Conservation (phyloP, 176 grass and related monocot species). For the Metroxylon sagu region DNA sequence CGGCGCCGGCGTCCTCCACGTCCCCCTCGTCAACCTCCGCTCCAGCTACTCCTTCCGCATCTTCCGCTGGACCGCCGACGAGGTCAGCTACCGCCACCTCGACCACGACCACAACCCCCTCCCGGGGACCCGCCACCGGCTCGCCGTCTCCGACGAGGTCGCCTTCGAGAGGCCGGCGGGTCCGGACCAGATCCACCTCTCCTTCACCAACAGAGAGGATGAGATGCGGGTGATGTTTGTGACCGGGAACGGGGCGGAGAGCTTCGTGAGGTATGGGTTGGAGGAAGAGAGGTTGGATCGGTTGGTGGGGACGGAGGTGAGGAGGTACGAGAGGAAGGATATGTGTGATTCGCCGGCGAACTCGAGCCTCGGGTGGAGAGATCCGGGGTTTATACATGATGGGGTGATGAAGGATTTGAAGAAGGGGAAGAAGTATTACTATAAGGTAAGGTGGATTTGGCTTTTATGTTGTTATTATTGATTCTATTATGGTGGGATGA, state of each 20-base stretch:
- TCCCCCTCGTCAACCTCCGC: conserved; percentile 64
- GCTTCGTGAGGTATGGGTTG: conserved; percentile 62
- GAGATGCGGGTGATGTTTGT: conserved; percentile 94
- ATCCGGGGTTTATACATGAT: conserved; percentile 93
- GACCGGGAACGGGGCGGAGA: conserved; percentile 40
- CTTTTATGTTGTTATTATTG: too few species aligned
- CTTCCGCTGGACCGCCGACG: conserved; percentile 68
- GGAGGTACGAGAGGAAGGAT: conserved; percentile 67
- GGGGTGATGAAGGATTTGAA: conserved; percentile 69
- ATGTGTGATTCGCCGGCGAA: conserved; percentile 86
- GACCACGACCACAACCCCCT: conserved; percentile 79
- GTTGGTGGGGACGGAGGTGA: conserved; percentile 52
- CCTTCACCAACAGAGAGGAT: conserved; percentile 60
- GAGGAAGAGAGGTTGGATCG: conserved; percentile 20
- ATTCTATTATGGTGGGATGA: too few species aligned
- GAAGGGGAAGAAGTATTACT: conserved; percentile 67
- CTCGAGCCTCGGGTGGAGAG: conserved; percentile 65
- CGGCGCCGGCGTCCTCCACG: conserved; percentile 42
- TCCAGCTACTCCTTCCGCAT: conserved; percentile 73
- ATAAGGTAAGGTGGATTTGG: conserved; percentile 49
- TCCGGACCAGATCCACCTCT: conserved; percentile 72
- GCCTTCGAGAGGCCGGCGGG: conserved; percentile 23
- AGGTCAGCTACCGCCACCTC: conserved; percentile 54
- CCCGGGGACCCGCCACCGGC: conserved; percentile 45
- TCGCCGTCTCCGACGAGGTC: conserved; percentile 47